phyloP scores from a whole-genome alignment of 768 basidiomycete genomes.

The Amanita jacksonii region DNA sequence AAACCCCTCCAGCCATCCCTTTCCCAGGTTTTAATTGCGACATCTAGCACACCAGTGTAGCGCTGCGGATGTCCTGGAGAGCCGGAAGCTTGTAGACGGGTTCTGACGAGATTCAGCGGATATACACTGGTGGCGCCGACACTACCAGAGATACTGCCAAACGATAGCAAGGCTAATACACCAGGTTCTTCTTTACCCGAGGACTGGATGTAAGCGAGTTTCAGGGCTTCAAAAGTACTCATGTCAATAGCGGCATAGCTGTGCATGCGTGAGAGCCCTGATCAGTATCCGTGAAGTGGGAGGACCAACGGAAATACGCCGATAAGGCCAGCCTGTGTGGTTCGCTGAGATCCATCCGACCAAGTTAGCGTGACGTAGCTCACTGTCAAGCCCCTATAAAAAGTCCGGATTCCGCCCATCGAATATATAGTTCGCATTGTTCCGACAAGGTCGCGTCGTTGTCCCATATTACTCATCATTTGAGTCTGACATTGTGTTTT shows the following conservation, averaged over 20 bases:
- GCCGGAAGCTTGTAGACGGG: constrained; percentile 92
- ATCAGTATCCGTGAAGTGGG: neutral
- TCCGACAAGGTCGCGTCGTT: constrained; percentile 45
- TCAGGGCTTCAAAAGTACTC: constrained; percentile 95
- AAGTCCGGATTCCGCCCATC: constrained; percentile 72
- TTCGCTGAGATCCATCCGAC: constrained; percentile 10
- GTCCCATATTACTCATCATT: constrained; percentile 87
- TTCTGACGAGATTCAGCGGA: constrained; percentile 85
- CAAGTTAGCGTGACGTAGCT: constrained; percentile 22
- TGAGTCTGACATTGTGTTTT: constrained; percentile 48
- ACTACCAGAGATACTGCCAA: constrained; percentile 88
- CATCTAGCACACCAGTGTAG: constrained; percentile 86
- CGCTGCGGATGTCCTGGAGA: constrained; percentile 89
- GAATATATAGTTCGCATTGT: constrained; percentile 71
- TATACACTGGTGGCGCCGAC: constrained; percentile 93
- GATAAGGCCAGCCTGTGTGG: constrained; percentile 73
- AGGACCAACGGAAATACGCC: constrained; percentile 86
- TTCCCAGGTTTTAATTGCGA: constrained; percentile 66
- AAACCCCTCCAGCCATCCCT: constrained; percentile 91
- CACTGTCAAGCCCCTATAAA: constrained; percentile 86
- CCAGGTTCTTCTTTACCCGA: constrained; percentile 87
- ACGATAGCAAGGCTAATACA: constrained; percentile 76
- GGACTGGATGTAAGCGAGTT: constrained; percentile 80
- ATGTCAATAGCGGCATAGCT: constrained; percentile 94
- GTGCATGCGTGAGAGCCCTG: constrained; percentile 4